A percentile compares a stretch with the other conserved stretches of the same genome.
Evolutionary conservation across 208 protist genomes (phyloP).

Genomic region (Wallacemonas collosoma): DNA sequence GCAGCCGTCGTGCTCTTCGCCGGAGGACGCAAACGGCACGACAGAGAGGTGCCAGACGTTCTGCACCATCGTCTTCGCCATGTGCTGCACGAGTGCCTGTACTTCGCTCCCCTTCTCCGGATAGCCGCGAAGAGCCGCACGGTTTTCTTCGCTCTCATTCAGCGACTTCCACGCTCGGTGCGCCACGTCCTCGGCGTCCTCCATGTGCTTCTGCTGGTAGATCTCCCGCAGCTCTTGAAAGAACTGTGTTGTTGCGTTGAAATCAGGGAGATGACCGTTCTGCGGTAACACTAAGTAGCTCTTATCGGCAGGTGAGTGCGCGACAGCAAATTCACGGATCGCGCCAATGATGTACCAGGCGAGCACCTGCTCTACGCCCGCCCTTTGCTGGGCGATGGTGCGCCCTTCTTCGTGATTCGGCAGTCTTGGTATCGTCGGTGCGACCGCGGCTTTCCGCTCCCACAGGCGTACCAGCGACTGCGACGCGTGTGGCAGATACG

Average conservation of each 20-base stretch:
- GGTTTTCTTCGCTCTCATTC: neutral
- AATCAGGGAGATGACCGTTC: constrained; percentile 93
- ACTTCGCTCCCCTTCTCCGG: neutral
- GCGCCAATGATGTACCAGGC: constrained; percentile 39
- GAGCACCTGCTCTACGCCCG: constrained; percentile 57
- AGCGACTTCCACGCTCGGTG: constrained; percentile 23
- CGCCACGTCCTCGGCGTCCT: constrained; percentile 42
- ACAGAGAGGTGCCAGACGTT: constrained; percentile 14
- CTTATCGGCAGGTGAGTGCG: neutral
- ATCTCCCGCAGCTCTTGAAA: constrained; percentile 90
- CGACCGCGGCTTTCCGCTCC: neutral
- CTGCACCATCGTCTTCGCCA: constrained; percentile 7
- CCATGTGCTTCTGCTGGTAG: constrained; percentile 61
- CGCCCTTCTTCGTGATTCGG: neutral
- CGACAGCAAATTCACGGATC: constrained; percentile 29
- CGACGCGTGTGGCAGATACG: neutral
- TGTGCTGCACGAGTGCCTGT: neutral
- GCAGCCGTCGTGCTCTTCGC: neutral
- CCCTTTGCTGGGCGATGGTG: neutral
- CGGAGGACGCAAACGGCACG: neutral
- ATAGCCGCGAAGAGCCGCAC: neutral
- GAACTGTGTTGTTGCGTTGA: constrained; percentile 93
- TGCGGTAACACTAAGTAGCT: constrained; percentile 71
- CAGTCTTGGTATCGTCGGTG: neutral
- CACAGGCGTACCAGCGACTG: neutral